Base-by-base conservation (phyloP, 2,329 filamentous ascomycete species). In the Fusarium domesticum region DNA sequence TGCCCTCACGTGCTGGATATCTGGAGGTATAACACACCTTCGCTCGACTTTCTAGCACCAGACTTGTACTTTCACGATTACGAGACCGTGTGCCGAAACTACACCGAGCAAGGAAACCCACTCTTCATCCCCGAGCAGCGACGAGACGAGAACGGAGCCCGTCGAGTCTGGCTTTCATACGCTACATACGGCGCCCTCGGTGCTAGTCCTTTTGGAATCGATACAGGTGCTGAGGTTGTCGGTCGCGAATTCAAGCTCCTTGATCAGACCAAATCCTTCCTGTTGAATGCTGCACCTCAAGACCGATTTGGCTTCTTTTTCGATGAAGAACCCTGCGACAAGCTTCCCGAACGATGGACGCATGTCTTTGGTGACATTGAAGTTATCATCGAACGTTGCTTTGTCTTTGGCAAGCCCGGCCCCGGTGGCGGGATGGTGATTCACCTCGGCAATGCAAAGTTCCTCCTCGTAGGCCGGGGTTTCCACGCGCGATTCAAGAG, bases 111-210 rank as follows among this genome's bases (percentile, higher is more conserved):
- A 4, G 57, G 60, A 10, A 70, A 76, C 48, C 65, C 72, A 0
- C 63, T 78, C 0, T 76, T 77, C 49, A 76, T 78, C 30, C 75
- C 75, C 0, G 75, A 78, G 59, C 75, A 77, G 51, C 63, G 73
- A 5, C 65, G 75, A 11, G 74, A 77, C 41, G 72, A 73, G 28
- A 63, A 68, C 19, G 72, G 72, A 6, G 65, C 69, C 0, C 57
- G 70, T 6, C 50, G 72, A 2, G 56, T 73, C 1, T 75, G 70
- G 70, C 39, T 65, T 0, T 66, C 73, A 0, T 69, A 68, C 16
- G 71, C 67, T 2, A 66, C 67, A 0, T 68, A 71, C 39, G 61
- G 61, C 11, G 64, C 64, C 3, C 51, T 74, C 0, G 71, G 71
- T 0, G 56, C 62, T 0, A 59, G 59, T 1, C 70, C 71, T 0